Conservation (phyloP, 139 green algal species). For the Chlamydomonas schloesseri region DNA sequence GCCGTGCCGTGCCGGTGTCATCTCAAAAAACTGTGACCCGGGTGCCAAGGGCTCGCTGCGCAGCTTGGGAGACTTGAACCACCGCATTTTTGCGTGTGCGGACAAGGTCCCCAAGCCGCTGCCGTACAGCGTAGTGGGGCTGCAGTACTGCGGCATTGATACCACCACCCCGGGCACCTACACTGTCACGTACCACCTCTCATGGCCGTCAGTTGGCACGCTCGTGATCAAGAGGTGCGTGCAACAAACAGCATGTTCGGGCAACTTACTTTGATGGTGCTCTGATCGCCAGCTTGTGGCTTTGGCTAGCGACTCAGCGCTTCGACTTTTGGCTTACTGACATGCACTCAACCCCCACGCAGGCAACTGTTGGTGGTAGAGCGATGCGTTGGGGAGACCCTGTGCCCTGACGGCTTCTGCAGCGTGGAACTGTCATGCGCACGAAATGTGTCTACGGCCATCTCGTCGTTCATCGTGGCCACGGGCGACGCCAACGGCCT, state of each 20-base stretch:
- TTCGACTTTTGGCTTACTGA: too few relatives aligned
- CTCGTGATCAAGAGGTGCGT: not conserved
- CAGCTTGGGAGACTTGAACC: not conserved
- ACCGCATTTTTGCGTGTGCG: not conserved
- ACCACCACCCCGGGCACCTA: not conserved
- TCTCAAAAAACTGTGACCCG: not conserved
- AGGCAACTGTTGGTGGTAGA: not conserved
- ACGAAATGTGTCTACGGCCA: not conserved
- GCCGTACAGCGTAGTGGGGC: not conserved
- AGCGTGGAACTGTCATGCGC: not conserved
- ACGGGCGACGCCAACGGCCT: too few relatives aligned
- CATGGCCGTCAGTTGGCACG: constrained; percentile 13
- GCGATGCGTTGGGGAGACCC: not conserved
- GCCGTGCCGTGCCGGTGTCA: not conserved
- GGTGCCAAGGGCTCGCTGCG: not conserved
- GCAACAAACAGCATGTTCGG: not conserved
- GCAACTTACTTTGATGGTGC: too few relatives aligned
- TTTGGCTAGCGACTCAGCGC: too few relatives aligned
- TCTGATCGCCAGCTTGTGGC: too few relatives aligned
- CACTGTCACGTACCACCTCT: constrained; percentile 13
- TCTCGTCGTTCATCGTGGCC: too few relatives aligned
- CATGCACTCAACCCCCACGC: too few relatives aligned
- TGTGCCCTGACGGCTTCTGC: constrained; percentile 3
- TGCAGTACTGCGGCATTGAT: constrained; percentile 28
- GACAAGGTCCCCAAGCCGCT: not conserved